Percentiles rank a stretch among this genome's conserved stretches.
Conservation (phyloP, 2,329 filamentous ascomycete species). For the Xylaria sp. region DNA sequence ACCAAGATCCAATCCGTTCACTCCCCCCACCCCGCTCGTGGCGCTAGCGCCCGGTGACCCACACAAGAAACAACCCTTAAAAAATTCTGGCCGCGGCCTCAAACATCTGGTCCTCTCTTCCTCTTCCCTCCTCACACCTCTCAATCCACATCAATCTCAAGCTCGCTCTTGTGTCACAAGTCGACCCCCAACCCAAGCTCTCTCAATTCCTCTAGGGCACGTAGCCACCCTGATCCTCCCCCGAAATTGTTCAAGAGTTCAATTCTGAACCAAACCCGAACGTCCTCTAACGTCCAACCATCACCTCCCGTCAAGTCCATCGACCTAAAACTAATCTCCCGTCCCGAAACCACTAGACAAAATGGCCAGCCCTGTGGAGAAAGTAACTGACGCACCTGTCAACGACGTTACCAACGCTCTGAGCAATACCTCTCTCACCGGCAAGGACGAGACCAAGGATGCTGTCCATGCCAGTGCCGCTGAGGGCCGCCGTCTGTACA, state of each 20-base stretch:
- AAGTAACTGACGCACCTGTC: conserved; percentile 65
- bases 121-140: conserved; percentile 41
- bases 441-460: conserved; percentile 67
- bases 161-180: conserved; percentile 40
- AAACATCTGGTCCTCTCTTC: conserved; percentile 34
- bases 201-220: conserved; percentile 74
- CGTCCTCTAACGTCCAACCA: conserved; percentile 40
- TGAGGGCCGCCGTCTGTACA: conserved; percentile 98
- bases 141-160: conserved; percentile 47
- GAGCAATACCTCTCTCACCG: conserved; percentile 73
- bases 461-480: conserved; percentile 95
- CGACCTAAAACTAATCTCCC: conserved; percentile 46
- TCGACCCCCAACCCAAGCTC: conserved; percentile 41
- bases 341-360: conserved; percentile 51
- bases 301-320: conserved; percentile 33
- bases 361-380: conserved; percentile 85
- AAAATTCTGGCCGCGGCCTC: conserved; percentile 41
- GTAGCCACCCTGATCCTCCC: conserved; percentile 77
- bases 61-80: conserved; percentile 39
- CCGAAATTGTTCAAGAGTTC: conserved; percentile 76
- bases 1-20: conserved; percentile 23
- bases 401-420: conserved; percentile 76
- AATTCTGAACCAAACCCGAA: conserved; percentile 47
- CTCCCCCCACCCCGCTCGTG: conserved; percentile 34
- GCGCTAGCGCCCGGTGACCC: conserved; percentile 30